Percentiles rank a stretch among this genome's conserved stretches.
These are phyloP conservation scores for Metschnikowia gelsemii DNA, from an alignment of 805 yeast species.

Conservation along the genomic window DNA sequence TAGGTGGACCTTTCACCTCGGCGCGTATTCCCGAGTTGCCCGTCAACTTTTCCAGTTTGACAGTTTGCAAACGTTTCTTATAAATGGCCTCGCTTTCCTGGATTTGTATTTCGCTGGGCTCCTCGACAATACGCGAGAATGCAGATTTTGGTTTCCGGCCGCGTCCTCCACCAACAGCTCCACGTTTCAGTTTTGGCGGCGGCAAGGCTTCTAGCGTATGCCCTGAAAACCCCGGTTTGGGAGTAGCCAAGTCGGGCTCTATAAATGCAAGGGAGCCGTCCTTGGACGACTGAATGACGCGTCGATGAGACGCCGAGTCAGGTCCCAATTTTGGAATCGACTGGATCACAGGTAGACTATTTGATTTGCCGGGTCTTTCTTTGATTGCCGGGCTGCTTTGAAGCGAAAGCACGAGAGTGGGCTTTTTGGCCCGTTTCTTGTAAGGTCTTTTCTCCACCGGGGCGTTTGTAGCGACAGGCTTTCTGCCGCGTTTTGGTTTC, in stretches of 20 bases:
- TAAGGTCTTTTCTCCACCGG: slow-evolving; percentile 1
- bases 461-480: not conserved
- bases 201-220: slow-evolving; percentile 72
- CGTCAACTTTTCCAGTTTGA: slow-evolving; percentile 17
- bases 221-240: slow-evolving; percentile 66
- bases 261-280: slow-evolving; percentile 31
- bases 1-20: slow-evolving; percentile 14
- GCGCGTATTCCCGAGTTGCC: slow-evolving; percentile 18
- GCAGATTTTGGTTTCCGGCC: slow-evolving; percentile 23
- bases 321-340: slow-evolving; percentile 7
- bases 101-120: slow-evolving; percentile 21
- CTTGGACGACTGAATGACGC: not conserved
- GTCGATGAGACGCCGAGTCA: not conserved
- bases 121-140: slow-evolving; percentile 6
- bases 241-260: slow-evolving; percentile 60
- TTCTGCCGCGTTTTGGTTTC: slow-evolving; percentile 1
- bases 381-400: slow-evolving; percentile 15
- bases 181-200: slow-evolving; percentile 54
- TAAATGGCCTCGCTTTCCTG: slow-evolving; percentile 15
- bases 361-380: not conserved
- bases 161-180: slow-evolving; percentile 50
- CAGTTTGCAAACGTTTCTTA: slow-evolving; percentile 17
- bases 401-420: slow-evolving; percentile 5
- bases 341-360: slow-evolving; percentile 1
- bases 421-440: slow-evolving; percentile 6